Percentiles rank a stretch among this genome's conserved stretches.
These are phyloP conservation scores for Penicillium atrosanguineum DNA, from an alignment of 495 filamentous ascomycete genomes.

Conservation along the genomic window DNA sequence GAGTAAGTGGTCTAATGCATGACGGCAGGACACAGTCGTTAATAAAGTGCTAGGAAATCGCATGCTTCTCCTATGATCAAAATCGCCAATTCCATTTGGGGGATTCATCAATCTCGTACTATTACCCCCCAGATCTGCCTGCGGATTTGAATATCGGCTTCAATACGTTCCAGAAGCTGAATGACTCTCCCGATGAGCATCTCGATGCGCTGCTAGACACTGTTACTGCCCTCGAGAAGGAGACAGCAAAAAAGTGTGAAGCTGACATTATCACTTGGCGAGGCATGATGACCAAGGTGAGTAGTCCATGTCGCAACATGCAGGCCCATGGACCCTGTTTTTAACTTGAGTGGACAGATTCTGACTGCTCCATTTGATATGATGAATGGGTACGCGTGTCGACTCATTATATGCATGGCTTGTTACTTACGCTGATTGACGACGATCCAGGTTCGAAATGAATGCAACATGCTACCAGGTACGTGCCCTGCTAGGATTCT, in stretches of 20 bases:
- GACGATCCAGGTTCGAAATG: constrained; percentile 77
- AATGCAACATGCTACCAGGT: constrained; percentile 90
- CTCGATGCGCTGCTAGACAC: constrained; percentile 79
- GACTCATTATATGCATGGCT: background rate
- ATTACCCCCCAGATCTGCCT: constrained; percentile 73
- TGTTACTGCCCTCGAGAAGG: constrained; percentile 67
- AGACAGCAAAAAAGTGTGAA: constrained; percentile 61
- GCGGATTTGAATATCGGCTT: constrained; percentile 75
- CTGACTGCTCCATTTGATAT: constrained; percentile 80
- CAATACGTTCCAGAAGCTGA: constrained; percentile 77
- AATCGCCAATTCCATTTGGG: constrained; percentile 73
- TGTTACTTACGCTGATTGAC: constrained; percentile 9
- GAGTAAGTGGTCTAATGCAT: constrained; percentile 40
- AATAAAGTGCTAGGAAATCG: constrained; percentile 62
- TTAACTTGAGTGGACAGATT: constrained; percentile 52
- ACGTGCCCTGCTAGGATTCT: constrained; percentile 25
- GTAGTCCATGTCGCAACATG: background rate
- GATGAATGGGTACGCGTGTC: constrained; percentile 64
- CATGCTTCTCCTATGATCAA: constrained; percentile 87
- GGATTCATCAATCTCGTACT: constrained; percentile 77
- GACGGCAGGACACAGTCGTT: background rate
- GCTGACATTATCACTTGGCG: constrained; percentile 90
- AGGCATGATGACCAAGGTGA: constrained; percentile 97
- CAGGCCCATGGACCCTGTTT: background rate
- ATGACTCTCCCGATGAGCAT: constrained; percentile 82